Conservation (phyloP, 2,329 filamentous ascomycete genomes). For the Claviceps sp. region DNA sequence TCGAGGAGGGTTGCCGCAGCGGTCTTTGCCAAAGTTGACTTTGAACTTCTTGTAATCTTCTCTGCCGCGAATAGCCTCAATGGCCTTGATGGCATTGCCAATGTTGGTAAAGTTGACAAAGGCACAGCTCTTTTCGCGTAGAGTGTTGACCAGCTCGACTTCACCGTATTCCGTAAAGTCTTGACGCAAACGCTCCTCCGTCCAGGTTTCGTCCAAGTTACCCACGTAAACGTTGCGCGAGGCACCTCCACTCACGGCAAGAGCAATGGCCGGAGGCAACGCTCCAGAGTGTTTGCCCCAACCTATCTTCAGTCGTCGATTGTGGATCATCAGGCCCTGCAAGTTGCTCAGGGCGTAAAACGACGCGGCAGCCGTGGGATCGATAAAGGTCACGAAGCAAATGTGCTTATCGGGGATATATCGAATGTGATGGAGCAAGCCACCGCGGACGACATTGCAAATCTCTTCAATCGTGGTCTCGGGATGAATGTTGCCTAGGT, state of each 20-base stretch:
- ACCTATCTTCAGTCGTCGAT: conserved; percentile 91
- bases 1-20: conserved; percentile 89
- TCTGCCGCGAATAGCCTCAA: conserved; percentile 85
- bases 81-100: conserved; percentile 98
- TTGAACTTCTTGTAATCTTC: conserved; percentile 98
- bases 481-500: conserved; percentile 95
- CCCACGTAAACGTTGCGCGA: conserved; percentile 98
- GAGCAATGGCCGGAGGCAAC: conserved; percentile 84
- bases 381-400: conserved; percentile 98
- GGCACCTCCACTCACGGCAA: conserved; percentile 90
- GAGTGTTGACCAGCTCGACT: conserved; percentile 91
- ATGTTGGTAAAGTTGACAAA: conserved; percentile 99
- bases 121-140: conserved; percentile 97
- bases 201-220: conserved; percentile 95
- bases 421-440: conserved; percentile 90
- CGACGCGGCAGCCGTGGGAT: conserved; percentile 90
- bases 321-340: conserved; percentile 98
- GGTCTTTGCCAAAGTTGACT: conserved; percentile 98
- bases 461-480: conserved; percentile 99
- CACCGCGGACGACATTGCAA: conserved; percentile 94
- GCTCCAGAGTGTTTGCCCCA: conserved; percentile 99
- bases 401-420: conserved; percentile 99
- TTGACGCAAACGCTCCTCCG: conserved; percentile 84
- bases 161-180: conserved; percentile 97
- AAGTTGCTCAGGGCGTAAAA: conserved; percentile 97